phyloP scores from a whole-genome alignment of 331 rosid genomes.

The Acacia concinna region DNA sequence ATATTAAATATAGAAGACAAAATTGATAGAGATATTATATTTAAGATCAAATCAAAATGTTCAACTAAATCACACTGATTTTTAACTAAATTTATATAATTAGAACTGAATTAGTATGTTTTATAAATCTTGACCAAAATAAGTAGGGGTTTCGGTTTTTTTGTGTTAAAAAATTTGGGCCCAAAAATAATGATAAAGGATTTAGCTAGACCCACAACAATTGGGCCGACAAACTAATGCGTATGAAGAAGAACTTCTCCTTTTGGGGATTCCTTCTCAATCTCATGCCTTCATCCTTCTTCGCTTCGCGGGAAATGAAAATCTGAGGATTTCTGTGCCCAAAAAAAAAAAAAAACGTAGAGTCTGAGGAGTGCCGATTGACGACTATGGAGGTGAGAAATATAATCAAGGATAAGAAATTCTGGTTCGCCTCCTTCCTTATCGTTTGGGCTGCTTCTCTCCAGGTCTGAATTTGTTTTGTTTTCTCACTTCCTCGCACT shows the following conservation, averaged over 20 bases:
- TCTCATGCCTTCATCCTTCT: background rate
- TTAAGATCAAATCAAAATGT: too few species aligned
- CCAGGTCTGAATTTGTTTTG: slow-evolving; percentile 38
- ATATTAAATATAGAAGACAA: too few species aligned
- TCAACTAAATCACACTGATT: too few species aligned
- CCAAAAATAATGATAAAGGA: background rate
- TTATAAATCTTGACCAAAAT: too few species aligned
- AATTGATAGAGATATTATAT: too few species aligned
- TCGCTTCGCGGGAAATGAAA: background rate
- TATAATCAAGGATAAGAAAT: slow-evolving; percentile 57
- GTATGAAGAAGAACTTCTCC: background rate
- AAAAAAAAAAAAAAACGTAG: too few species aligned
- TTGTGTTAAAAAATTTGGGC: background rate
- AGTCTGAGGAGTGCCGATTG: background rate
- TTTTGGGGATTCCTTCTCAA: background rate
- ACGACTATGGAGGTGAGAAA: slow-evolving; percentile 45
- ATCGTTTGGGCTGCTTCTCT: slow-evolving; percentile 68
- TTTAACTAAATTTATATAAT: too few species aligned
- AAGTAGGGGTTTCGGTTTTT: too few species aligned
- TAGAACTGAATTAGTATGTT: too few species aligned
- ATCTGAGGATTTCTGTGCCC: background rate
- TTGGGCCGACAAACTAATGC: too few species aligned
- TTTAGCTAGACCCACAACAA: background rate
- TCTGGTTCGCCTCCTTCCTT: slow-evolving; percentile 64
- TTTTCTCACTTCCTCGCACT: background rate